Evolutionary conservation across 208 protist genomes (phyloP), one percentile per base, ranked within the genome.

Genomic region (Wallacemonas collosoma): DNA sequence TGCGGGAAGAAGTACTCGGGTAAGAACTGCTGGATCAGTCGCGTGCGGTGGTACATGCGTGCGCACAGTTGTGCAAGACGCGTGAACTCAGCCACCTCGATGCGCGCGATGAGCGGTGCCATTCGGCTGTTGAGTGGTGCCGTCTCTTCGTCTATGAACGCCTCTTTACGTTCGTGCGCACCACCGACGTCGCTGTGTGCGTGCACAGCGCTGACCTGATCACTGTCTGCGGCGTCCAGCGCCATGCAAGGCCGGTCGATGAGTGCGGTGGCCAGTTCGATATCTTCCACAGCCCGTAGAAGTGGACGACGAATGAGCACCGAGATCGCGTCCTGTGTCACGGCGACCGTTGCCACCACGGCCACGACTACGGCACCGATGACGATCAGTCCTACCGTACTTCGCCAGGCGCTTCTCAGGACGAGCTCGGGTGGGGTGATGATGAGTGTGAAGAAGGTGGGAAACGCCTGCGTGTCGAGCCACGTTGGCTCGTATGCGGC

Each of bases 11-110:
- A 44, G 50, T 63, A 45, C 35, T 76, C 71, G 2, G 71, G 71
- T 45, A 76, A 51, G 47, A 58, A 76, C 63, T 76, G 47, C 12
- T 53, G 71, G 1, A 76, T 7, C 54, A 63, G 58, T 6, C 58
- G n/a, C 53, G 69, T 60, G 50, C 62, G 63, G 58, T 62, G 7
- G 47, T 70, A 40, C 41, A 76, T 65, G 60, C 60, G 38, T 4
- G 7, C 15, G 43, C 60, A 65, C 11, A 65, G 60, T 41, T 50
- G n/a, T 8, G 41, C 36, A 5, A 65, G 41, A 11, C 60, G 60
- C 41, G 15, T 8, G 39, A 51, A 50, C 43, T 76, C 71, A 9
- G 39, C 73, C 65, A 74, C 45, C 39, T 57, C 7, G 4, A 73
- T 43, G 26, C 9, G 60, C 43, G 41, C 11, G 14, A 65, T 9